Conservation (phyloP, 306 rosid genomes). For the Rosa lucieae region DNA sequence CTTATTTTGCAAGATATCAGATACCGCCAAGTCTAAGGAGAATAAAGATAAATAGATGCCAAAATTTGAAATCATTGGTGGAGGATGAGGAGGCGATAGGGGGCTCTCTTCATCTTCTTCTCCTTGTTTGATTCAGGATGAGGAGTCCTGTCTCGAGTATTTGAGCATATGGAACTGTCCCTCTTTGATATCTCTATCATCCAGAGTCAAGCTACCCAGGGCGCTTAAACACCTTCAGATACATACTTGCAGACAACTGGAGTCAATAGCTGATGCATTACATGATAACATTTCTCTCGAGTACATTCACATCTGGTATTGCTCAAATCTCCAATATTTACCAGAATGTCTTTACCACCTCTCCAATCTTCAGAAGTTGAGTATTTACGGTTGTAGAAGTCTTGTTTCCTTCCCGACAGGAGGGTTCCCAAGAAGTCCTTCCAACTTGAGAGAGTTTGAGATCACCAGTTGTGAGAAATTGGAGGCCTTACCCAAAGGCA, state of each 20-base stretch:
- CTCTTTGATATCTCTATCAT: slow-evolving; percentile 27
- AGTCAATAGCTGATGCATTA: slow-evolving; percentile 27
- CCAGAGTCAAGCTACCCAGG: slow-evolving; percentile 28
- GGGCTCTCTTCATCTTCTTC: background rate
- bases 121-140: background rate
- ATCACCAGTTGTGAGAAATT: background rate
- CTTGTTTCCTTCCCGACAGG: slow-evolving; percentile 15
- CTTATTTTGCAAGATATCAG: background rate
- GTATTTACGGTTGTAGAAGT: background rate
- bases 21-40: background rate
- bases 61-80: slow-evolving; percentile 8
- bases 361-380: background rate
- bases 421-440: background rate
- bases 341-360: background rate
- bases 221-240: background rate
- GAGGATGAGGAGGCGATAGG: background rate
- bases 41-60: background rate
- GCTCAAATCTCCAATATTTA: background rate
- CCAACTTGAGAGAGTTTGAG: no score
- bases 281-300: slow-evolving; percentile 17
- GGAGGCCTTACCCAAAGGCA: background rate
- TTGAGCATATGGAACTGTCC: slow-evolving; percentile 36
- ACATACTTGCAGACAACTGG: slow-evolving; percentile 31
- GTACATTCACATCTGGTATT: background rate
- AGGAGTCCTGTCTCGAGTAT: slow-evolving; percentile 13